These are phyloP conservation scores for Quercus agrifolia DNA, from an alignment of 306 rosid genomes.

Conservation along the genomic window DNA sequence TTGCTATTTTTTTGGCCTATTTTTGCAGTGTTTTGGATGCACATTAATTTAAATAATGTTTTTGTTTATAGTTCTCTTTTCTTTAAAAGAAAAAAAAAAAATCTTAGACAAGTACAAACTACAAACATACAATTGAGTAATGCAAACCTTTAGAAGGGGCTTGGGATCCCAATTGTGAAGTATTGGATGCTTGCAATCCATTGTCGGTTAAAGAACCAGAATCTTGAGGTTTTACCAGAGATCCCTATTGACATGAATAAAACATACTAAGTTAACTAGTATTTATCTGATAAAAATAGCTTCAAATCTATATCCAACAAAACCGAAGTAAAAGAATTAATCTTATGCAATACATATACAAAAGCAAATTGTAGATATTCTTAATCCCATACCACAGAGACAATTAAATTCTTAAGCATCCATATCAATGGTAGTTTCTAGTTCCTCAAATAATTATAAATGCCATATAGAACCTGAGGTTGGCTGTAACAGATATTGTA, in stretches of 20 bases:
- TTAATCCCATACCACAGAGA: neutral
- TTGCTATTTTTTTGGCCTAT: neutral
- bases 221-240: conserved; percentile 50
- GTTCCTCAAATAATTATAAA: no score
- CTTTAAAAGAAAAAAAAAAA: neutral
- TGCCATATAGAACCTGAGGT: neutral
- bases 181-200: conserved; percentile 54
- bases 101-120: neutral
- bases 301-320: conserved; percentile 4
- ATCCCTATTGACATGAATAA: conserved; percentile 45
- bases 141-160: conserved; percentile 63
- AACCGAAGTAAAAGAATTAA: neutral
- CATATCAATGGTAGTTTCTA: no score
- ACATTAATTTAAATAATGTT: neutral
- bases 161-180: conserved; percentile 43
- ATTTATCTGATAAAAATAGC: conserved; percentile 11
- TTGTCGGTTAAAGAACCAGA: conserved; percentile 41
- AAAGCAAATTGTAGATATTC: neutral
- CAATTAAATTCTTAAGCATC: neutral
- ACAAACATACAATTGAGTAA: neutral
- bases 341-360: neutral
- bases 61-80: neutral
- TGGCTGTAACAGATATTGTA: neutral
- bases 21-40: neutral
- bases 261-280: conserved; percentile 16